phyloP scores from a whole-genome alignment of 2,329 filamentous ascomycete genomes.

The Fusarium albidum region DNA sequence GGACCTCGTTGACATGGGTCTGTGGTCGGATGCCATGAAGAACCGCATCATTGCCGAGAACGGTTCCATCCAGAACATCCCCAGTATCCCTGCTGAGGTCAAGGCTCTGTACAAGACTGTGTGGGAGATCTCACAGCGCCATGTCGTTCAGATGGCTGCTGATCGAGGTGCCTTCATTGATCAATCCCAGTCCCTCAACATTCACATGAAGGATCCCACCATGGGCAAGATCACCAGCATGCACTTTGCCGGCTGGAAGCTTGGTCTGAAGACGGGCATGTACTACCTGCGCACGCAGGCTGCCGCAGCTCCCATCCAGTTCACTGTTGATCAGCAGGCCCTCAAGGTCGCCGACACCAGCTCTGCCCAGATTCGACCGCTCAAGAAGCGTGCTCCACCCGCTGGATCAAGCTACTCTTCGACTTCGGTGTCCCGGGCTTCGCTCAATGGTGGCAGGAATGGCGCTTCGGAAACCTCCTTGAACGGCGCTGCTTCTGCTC shows the following conservation, averaged over 20 bases:
- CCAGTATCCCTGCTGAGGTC: constrained; percentile 94
- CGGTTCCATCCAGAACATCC: constrained; percentile 95
- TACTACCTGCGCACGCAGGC: constrained; percentile 99
- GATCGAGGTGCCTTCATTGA: constrained; percentile 99
- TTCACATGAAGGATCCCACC: constrained; percentile 98
- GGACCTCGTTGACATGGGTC: constrained; percentile 95
- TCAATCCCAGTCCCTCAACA: constrained; percentile 98
- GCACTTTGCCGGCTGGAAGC: constrained; percentile 99
- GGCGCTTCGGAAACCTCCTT: constrained; percentile 51
- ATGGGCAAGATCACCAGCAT: constrained; percentile 99
- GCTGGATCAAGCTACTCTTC: constrained; percentile 59
- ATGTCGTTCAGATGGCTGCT: constrained; percentile 96
- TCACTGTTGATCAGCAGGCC: constrained; percentile 97
- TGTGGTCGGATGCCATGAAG: constrained; percentile 99
- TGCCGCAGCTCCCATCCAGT: constrained; percentile 95
- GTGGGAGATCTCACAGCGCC: constrained; percentile 98
- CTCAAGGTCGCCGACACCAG: constrained; percentile 87
- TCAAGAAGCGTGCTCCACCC: constrained; percentile 75
- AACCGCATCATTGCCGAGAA: constrained; percentile 99
- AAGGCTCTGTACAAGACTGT: constrained; percentile 99
- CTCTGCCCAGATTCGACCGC: constrained; percentile 68
- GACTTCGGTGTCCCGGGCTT: constrained; percentile 70
- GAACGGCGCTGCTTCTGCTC: constrained; percentile 73
- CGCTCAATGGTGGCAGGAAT: constrained; percentile 65
- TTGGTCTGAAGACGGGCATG: constrained; percentile 99